Percentiles rank a stretch among this genome's conserved stretches.
Evolutionary conservation across 2,329 filamentous ascomycete species (phyloP).

Genomic region (Aspergillus sp.): DNA sequence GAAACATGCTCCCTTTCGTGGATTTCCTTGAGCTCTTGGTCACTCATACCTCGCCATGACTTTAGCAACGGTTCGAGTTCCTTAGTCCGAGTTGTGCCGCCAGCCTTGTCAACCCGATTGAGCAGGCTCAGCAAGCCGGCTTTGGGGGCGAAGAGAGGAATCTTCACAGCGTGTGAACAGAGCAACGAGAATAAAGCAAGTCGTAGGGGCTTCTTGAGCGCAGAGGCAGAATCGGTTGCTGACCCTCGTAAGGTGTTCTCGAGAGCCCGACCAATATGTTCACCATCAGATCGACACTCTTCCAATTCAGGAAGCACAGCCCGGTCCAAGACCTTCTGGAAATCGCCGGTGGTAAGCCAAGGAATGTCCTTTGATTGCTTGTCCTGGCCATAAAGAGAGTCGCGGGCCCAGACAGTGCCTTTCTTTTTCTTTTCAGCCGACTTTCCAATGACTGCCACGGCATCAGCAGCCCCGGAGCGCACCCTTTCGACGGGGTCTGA

Average conservation of each 20-base stretch:
- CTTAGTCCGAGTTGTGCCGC: slow-evolving; percentile 70
- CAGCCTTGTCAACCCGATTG: slow-evolving; percentile 69
- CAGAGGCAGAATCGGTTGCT: slow-evolving; percentile 42
- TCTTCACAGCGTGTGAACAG: slow-evolving; percentile 67
- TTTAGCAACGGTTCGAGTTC: slow-evolving; percentile 73
- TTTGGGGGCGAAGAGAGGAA: slow-evolving; percentile 70
- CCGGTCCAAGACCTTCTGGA: slow-evolving; percentile 61
- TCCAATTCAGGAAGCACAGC: slow-evolving; percentile 75
- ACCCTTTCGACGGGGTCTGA: slow-evolving; percentile 74
- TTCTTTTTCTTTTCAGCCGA: slow-evolving; percentile 51
- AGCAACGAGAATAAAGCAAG: slow-evolving; percentile 69
- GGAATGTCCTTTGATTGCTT: slow-evolving; percentile 50
- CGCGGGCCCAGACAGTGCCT: slow-evolving; percentile 58
- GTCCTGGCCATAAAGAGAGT: slow-evolving; percentile 63
- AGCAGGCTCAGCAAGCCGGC: slow-evolving; percentile 69
- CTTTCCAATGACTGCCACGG: slow-evolving; percentile 59
- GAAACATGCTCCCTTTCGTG: slow-evolving; percentile 53
- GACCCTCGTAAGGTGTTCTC: slow-evolving; percentile 59
- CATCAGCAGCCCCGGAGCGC: slow-evolving; percentile 70
- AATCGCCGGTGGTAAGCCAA: slow-evolving; percentile 60
- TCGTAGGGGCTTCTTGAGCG: slow-evolving; percentile 64
- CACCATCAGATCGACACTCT: slow-evolving; percentile 79
- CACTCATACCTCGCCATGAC: slow-evolving; percentile 63
- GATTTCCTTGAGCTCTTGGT: slow-evolving; percentile 51
- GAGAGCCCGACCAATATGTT: slow-evolving; percentile 67